phyloP scores from a whole-genome alignment of 2,329 filamentous ascomycete genomes.

The Colletotrichum gloeosporioides region DNA sequence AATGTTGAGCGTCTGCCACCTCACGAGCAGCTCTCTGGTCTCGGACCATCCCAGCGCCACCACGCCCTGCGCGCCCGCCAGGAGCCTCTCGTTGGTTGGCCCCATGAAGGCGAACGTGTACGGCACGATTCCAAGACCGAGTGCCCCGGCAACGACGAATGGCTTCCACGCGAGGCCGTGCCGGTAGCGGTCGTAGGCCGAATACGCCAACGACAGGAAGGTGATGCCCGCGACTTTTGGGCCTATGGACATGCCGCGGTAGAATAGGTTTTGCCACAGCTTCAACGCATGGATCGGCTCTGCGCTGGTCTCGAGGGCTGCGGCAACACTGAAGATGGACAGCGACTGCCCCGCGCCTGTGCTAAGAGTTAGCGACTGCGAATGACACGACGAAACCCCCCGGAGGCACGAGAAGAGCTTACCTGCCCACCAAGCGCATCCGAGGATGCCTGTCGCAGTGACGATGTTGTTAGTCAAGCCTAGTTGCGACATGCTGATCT shows the following conservation, averaged over 20 bases:
- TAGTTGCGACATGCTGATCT: conserved; percentile 14
- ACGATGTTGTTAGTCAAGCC: conserved; percentile 7
- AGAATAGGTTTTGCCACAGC: conserved; percentile 43
- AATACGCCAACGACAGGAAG: conserved; percentile 38
- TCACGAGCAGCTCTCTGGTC: conserved; percentile 12
- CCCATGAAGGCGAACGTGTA: conserved; percentile 44
- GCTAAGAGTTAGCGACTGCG: neutral
- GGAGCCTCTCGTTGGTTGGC: conserved; percentile 38
- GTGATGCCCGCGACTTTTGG: conserved; percentile 38
- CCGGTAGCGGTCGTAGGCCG: conserved; percentile 36
- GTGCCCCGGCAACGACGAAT: conserved; percentile 33
- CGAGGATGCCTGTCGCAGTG: conserved; percentile 14
- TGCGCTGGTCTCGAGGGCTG: conserved; percentile 28
- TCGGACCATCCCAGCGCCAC: conserved; percentile 1
- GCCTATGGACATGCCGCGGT: conserved; percentile 39
- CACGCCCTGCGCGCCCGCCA: conserved; percentile 21
- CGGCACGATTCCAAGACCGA: conserved; percentile 43
- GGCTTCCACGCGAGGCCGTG: conserved; percentile 36
- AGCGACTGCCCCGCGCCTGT: conserved; percentile 40
- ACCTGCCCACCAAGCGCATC: conserved; percentile 20
- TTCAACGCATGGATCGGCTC: conserved; percentile 33
- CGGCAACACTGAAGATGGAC: conserved; percentile 40
- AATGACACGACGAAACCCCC: neutral
- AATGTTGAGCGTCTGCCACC: conserved; percentile 21
- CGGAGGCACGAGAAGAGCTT: neutral